Conservation (phyloP, 2,329 filamentous ascomycete species). For the Cladosporium cucumerinum region DNA sequence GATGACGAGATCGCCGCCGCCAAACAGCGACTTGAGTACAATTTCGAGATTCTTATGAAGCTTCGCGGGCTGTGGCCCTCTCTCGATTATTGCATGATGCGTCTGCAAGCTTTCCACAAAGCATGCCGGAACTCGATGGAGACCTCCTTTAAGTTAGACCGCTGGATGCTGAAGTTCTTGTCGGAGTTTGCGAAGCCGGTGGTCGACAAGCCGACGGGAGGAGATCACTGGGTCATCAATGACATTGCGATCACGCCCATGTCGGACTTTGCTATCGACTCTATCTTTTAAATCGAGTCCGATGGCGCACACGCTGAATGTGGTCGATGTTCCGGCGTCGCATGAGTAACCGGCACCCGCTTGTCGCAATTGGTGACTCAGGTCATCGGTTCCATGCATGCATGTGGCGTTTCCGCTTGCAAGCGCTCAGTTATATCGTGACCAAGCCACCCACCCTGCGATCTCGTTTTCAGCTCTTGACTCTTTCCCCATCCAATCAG, state of each 20-base stretch:
- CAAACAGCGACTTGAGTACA: slow-evolving; percentile 8
- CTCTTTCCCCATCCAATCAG: no score
- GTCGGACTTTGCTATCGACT: slow-evolving; percentile 14
- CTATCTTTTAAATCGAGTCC: background rate
- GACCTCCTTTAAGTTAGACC: slow-evolving; percentile 14
- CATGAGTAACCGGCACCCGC: background rate
- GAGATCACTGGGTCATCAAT: slow-evolving; percentile 10
- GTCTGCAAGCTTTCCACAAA: slow-evolving; percentile 14
- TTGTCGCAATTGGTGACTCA: background rate
- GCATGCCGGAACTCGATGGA: slow-evolving; percentile 14
- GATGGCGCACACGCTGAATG: no score
- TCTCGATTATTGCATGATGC: slow-evolving; percentile 10
- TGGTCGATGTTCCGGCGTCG: no score
- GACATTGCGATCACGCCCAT: slow-evolving; percentile 14
- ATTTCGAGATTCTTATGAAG: slow-evolving; percentile 13
- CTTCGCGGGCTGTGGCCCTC: slow-evolving; percentile 6
- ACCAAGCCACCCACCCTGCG: no score
- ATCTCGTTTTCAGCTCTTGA: no score
- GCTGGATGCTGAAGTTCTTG: slow-evolving; percentile 44
- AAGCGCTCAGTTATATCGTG: no score
- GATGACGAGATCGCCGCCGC: slow-evolving; percentile 11
- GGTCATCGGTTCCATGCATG: background rate
- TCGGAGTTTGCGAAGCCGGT: slow-evolving; percentile 14
- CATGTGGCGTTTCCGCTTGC: background rate
- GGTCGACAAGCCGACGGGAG: slow-evolving; percentile 3